These are phyloP conservation scores for Diplodia mutila DNA, from an alignment of 2,329 filamentous ascomycete genomes.

Conservation along the genomic window DNA sequence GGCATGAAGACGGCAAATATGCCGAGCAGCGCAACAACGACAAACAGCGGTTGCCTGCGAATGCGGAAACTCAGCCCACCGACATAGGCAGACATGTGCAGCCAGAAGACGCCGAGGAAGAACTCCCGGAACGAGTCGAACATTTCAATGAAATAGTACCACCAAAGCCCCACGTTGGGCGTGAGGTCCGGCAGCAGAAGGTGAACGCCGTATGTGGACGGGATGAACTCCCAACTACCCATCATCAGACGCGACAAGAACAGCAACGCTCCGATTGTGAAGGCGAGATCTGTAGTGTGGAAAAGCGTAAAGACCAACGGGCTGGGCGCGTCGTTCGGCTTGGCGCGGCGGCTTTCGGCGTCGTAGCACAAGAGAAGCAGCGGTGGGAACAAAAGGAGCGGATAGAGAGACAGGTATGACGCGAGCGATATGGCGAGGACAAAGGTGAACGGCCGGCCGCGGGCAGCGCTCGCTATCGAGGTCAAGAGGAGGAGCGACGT, in stretches of 20 bases:
- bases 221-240: conserved; percentile 83
- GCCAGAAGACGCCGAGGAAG: conserved; percentile 97
- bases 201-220: conserved; percentile 90
- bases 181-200: conserved; percentile 89
- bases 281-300: conserved; percentile 58
- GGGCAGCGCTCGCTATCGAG: conserved; percentile 78
- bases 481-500: conserved; percentile 86
- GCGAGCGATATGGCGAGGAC: conserved; percentile 86
- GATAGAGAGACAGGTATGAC: conserved; percentile 90
- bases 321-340: conserved; percentile 32
- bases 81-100: conserved; percentile 89
- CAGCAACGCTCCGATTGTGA: conserved; percentile 65
- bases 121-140: conserved; percentile 97
- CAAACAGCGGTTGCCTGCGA: conserved; percentile 82
- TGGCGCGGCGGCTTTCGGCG: conserved; percentile 45
- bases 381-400: conserved; percentile 81
- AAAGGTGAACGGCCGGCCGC: conserved; percentile 70
- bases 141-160: conserved; percentile 99
- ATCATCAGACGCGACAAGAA: conserved; percentile 73
- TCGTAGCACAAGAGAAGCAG: conserved; percentile 81
- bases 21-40: conserved; percentile 80
- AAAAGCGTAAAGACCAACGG: conserved; percentile 57
- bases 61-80: conserved; percentile 82
- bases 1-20: conserved; percentile 96
- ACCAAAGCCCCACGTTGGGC: conserved; percentile 95